Evolutionary conservation across 1,284 basidiomycete species (phyloP).

Genomic region (Coriolopsis trogii): DNA sequence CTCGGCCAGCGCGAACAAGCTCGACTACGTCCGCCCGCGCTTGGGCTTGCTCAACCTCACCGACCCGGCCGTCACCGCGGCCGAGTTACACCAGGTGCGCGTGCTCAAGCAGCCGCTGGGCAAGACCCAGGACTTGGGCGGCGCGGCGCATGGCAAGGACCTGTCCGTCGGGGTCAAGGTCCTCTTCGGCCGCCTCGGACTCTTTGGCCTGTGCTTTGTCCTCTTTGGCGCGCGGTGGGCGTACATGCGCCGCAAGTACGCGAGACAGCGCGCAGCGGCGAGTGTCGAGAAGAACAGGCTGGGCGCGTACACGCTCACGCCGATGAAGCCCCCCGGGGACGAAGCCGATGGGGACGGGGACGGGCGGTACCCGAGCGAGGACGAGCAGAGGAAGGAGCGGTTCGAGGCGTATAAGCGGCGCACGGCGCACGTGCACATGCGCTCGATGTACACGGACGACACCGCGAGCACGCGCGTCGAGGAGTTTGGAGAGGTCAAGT

Average conservation of each 20-base stretch:
- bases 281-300: too few species aligned
- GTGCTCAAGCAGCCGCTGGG: constrained; percentile 59
- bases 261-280: constrained; percentile 10
- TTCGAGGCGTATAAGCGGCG: constrained; percentile 35
- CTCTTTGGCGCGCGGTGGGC: constrained; percentile 60
- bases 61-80: constrained; percentile 55
- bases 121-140: neutral
- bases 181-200: constrained; percentile 55
- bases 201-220: constrained; percentile 54
- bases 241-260: constrained; percentile 41
- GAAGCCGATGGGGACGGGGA: too few species aligned
- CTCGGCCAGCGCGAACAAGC: constrained; percentile 12
- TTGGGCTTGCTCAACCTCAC: constrained; percentile 65
- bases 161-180: constrained; percentile 62
- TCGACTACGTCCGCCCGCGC: constrained; percentile 41
- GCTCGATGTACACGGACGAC: constrained; percentile 39
- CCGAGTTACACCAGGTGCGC: constrained; percentile 68
- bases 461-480: constrained; percentile 37
- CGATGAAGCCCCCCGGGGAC: constrained; percentile 32
- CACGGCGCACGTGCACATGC: constrained; percentile 10
- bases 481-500: constrained; percentile 16
- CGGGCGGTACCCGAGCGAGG: constrained; percentile 28
- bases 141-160: constrained; percentile 34
- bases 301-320: constrained; percentile 32
- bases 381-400: constrained; percentile 34